Evolutionary conservation across 2,329 filamentous ascomycete species (phyloP).

Genomic region (Xylariaceae sp.): DNA sequence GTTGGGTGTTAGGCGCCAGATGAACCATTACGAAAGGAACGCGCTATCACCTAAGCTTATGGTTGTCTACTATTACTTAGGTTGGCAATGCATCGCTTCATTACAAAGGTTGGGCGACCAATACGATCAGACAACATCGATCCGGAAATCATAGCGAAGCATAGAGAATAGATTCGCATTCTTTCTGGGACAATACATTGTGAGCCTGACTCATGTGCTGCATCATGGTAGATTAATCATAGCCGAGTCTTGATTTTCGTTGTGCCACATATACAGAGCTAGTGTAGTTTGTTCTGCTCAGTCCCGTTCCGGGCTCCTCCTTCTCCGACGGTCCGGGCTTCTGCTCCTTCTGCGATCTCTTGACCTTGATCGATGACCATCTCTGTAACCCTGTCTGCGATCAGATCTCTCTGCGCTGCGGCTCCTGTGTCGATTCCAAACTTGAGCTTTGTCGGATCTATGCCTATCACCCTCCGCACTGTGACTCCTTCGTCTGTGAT

Average conservation of each 20-base stretch:
- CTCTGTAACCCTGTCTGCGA: slow-evolving; percentile 18
- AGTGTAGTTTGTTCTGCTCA: background rate
- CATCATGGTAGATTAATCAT: background rate
- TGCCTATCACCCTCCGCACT: slow-evolving; percentile 20
- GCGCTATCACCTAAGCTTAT: too few relatives aligned
- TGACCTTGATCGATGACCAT: slow-evolving; percentile 21
- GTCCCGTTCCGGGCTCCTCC: slow-evolving; percentile 16
- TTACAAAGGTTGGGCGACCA: background rate
- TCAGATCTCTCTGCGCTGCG: slow-evolving; percentile 22
- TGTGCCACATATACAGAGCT: background rate
- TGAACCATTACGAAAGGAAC: too few relatives aligned
- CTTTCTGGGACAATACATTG: background rate
- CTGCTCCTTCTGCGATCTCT: slow-evolving; percentile 24
- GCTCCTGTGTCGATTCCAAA: slow-evolving; percentile 21
- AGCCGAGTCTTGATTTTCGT: background rate
- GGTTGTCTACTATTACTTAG: too few relatives aligned
- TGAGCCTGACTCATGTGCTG: background rate
- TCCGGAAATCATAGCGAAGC: too few relatives aligned
- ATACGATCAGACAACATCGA: too few relatives aligned
- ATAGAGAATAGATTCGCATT: background rate
- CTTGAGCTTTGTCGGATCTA: slow-evolving; percentile 16
- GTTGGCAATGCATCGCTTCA: background rate
- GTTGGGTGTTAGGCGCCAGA: too few relatives aligned
- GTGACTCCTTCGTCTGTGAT: slow-evolving; percentile 28
- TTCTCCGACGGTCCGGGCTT: slow-evolving; percentile 20